A percentile compares a stretch with the other conserved stretches of the same genome.
phyloP scores from a whole-genome alignment of 805 yeast species.

The Kazachstania viticola region DNA sequence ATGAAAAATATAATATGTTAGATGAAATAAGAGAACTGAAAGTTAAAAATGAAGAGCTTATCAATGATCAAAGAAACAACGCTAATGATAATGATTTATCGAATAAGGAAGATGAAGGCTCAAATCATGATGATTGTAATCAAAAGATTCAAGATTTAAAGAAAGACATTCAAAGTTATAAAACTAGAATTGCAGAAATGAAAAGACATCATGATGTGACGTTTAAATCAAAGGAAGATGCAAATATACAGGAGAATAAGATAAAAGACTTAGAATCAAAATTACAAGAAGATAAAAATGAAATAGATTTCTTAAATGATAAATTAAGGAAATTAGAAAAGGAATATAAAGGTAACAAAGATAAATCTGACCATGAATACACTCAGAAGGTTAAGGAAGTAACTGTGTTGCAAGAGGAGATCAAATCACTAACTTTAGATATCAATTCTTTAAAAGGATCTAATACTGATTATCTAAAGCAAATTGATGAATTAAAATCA shows the following conservation, averaged over 20 bases:
- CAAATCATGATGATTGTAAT: background rate
- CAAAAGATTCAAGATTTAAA: background rate
- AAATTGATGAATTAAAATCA: no score
- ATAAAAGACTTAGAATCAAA: background rate
- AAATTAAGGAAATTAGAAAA: no score
- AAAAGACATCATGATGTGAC: background rate
- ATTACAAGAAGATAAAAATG: background rate
- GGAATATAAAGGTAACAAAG: background rate
- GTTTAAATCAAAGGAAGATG: background rate
- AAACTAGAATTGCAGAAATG: no score
- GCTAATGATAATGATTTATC: background rate
- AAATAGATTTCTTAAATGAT: background rate
- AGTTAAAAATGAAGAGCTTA: conserved; percentile 3
- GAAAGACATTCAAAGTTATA: background rate
- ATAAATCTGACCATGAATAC: background rate
- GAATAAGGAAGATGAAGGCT: conserved; percentile 1
- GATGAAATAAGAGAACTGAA: conserved; percentile 6
- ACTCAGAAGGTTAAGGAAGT: background rate
- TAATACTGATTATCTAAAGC: no score
- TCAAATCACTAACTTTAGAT: no score
- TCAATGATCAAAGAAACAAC: conserved; percentile 2
- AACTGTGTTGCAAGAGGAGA: background rate
- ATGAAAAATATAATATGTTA: conserved; percentile 3
- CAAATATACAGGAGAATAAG: background rate
- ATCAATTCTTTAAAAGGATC: no score